phyloP scores from a whole-genome alignment of 352 stramenopile genomes.

The Aphanomyces astaci region DNA sequence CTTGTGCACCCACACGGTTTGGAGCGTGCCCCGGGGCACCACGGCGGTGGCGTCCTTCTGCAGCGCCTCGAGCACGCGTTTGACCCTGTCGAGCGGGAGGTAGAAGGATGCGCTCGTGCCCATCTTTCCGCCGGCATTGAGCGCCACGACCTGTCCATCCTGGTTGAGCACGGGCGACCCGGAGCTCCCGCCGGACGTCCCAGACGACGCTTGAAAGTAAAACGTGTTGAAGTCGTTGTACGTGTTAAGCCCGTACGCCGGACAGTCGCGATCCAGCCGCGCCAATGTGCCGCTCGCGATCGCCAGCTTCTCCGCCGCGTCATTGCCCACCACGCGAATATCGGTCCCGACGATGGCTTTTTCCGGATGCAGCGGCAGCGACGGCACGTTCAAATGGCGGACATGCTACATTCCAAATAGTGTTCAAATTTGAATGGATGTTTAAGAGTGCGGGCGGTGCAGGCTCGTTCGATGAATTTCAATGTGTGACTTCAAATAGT shows the following conservation, averaged over 20 bases:
- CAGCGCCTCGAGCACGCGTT: constrained; percentile 78
- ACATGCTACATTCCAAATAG: constrained; percentile 74
- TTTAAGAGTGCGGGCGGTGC: no score
- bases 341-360: constrained; percentile 86
- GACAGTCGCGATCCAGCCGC: constrained; percentile 83
- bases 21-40: constrained; percentile 80
- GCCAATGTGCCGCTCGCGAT: constrained; percentile 89
- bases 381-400: constrained; percentile 73
- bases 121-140: constrained; percentile 88
- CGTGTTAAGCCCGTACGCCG: constrained; percentile 82
- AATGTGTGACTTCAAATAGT: no score
- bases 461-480: no score
- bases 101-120: constrained; percentile 86
- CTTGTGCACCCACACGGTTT: constrained; percentile 86
- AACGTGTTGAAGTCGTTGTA: constrained; percentile 95
- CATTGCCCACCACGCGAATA: constrained; percentile 90
- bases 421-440: no score
- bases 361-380: constrained; percentile 68
- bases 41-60: constrained; percentile 39
- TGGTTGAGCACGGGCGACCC: constrained; percentile 84
- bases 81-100: constrained; percentile 82
- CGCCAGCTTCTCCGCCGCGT: constrained; percentile 86
- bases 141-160: constrained; percentile 79
- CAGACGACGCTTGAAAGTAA: constrained; percentile 86
- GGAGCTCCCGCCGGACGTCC: constrained; percentile 77